Conservation (phyloP, 345 rosid species). For the Syzygium oleosum region DNA sequence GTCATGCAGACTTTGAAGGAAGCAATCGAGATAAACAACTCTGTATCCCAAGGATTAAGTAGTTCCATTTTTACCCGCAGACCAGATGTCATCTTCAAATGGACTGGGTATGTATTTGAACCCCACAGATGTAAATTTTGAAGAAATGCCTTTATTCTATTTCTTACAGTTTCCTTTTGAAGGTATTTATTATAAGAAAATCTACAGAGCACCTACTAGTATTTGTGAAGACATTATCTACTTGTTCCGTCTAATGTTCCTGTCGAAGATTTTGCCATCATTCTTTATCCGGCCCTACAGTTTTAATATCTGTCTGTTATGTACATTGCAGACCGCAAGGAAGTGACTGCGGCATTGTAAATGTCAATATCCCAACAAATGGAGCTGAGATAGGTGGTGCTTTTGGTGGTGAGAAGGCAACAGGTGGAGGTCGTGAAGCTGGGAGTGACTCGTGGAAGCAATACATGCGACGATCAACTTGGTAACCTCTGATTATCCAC, state of each 20-base stretch:
- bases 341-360: constrained; percentile 94
- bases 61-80: constrained; percentile 83
- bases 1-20: constrained; percentile 61
- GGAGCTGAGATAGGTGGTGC: constrained; percentile 99
- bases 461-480: constrained; percentile 94
- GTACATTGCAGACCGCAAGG: constrained; percentile 60
- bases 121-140: neutral
- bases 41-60: constrained; percentile 94
- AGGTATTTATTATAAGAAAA: neutral
- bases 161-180: neutral
- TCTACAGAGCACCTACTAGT: neutral
- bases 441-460: constrained; percentile 99
- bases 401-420: constrained; percentile 92
- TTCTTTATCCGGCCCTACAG: neutral
- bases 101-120: constrained; percentile 62
- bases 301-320: neutral
- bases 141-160: neutral
- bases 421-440: constrained; percentile 98
- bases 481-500: constrained; percentile 29
- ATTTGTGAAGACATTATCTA: neutral
- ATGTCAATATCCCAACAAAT: constrained; percentile 95
- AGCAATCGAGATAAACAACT: constrained; percentile 85
- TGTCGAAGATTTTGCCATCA: neutral
- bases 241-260: neutral
- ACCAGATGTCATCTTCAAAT: constrained; percentile 72